These are phyloP conservation scores for Dictyostelium intermedium DNA, from an alignment of 78 protist genomes.

Conservation along the genomic window DNA sequence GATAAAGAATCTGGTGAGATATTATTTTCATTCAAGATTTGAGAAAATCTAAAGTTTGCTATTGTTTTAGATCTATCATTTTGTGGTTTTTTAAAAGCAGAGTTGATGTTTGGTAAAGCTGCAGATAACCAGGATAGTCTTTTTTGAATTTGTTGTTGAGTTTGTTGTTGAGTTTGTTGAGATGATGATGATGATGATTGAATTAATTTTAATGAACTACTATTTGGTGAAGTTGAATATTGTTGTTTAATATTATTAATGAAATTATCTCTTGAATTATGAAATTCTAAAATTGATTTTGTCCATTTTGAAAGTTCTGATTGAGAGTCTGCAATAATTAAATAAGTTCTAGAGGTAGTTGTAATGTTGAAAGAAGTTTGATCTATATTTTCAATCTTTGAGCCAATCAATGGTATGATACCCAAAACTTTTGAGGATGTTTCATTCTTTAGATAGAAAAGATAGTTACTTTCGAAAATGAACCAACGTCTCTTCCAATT, in stretches of 20 bases:
- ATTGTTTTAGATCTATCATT: slow-evolving; percentile 11
- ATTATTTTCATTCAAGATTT: background rate
- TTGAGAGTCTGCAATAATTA: slow-evolving; percentile 40
- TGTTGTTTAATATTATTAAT: slow-evolving; percentile 14
- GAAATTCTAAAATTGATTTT: background rate
- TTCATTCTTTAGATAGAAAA: slow-evolving; percentile 30
- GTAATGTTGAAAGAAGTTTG: slow-evolving; percentile 6
- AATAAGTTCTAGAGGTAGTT: slow-evolving; percentile 35
- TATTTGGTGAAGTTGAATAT: background rate
- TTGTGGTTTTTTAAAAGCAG: background rate
- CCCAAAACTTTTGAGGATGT: background rate
- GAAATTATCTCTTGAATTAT: background rate
- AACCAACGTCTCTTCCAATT: slow-evolving; percentile 77
- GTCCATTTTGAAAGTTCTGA: slow-evolving; percentile 24
- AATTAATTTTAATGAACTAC: background rate
- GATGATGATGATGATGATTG: background rate
- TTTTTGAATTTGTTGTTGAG: background rate
- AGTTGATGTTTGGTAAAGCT: background rate
- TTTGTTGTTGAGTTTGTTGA: background rate
- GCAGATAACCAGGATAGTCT: slow-evolving; percentile 17
- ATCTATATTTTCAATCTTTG: slow-evolving; percentile 41
- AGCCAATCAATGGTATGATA: slow-evolving; percentile 41
- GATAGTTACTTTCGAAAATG: slow-evolving; percentile 51
- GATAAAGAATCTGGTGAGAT: slow-evolving; percentile 7
- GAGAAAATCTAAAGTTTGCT: slow-evolving; percentile 3